These are phyloP conservation scores for Lachnellula suecica DNA, from an alignment of 2,329 filamentous ascomycete species.

Conservation along the genomic window DNA sequence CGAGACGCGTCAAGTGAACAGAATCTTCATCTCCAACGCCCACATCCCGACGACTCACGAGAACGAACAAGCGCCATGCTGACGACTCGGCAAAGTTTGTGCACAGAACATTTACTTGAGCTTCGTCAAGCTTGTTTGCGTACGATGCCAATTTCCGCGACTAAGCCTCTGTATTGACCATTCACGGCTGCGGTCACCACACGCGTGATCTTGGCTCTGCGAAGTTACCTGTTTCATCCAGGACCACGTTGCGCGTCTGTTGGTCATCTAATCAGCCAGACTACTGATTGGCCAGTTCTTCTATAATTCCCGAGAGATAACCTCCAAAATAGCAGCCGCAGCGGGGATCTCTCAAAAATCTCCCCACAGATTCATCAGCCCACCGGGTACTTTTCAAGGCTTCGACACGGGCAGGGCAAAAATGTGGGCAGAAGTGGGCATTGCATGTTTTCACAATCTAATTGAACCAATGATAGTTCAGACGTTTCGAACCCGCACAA, in stretches of 20 bases:
- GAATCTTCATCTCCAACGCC: too few species aligned
- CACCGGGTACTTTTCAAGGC: neutral
- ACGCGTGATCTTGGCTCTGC: neutral
- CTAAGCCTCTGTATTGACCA: neutral
- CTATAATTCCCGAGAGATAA: neutral
- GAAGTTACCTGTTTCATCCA: neutral
- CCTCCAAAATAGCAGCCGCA: neutral
- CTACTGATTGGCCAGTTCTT: neutral
- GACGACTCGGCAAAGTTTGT: too few species aligned
- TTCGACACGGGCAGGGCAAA: neutral
- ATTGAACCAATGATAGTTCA: slow-evolving; percentile 1
- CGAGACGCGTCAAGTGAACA: too few species aligned
- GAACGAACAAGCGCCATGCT: too few species aligned
- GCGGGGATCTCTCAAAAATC: neutral
- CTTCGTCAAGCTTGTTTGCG: too few species aligned
- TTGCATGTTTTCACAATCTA: neutral
- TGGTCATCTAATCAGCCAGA: neutral
- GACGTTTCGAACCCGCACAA: slow-evolving; percentile 3
- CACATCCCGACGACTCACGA: too few species aligned
- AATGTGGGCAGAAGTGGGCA: neutral
- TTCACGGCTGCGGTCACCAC: neutral
- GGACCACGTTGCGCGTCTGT: neutral
- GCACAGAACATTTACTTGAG: too few species aligned
- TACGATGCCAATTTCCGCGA: neutral
- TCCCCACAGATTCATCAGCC: neutral